Evolutionary conservation across 2,329 filamentous ascomycete species (phyloP), one percentile per base, ranked within the genome.

Genomic region (Colletotrichum gigasporum): DNA sequence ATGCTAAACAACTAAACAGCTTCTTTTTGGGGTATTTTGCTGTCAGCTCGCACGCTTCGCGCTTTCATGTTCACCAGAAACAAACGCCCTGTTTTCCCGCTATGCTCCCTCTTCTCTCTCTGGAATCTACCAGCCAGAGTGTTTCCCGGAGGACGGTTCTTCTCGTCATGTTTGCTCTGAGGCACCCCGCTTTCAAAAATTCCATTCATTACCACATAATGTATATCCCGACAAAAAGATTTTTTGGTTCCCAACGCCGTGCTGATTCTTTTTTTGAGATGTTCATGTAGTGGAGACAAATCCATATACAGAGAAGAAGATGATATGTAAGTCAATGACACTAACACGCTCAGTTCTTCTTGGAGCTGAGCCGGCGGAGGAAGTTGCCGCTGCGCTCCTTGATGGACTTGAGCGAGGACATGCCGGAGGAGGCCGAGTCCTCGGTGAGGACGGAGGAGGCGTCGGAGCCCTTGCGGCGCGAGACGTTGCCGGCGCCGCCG

Each of bases 391-490:
- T 69, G 22, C 62, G 56, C 34, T 62, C 14, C 57, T 65, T 65
- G 14, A 65, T 47, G 7, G 56, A 65, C 50, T 65, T 65, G 62
- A 65, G 56, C 11, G 62, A 65, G 4, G 61, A 61, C 9, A 18
- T 28, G 10, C 48, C 42, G 14, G 41, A 54, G 12, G 74, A 72
- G 39, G 68, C 66, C 4, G 73, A 73, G 45, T 62, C 67, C 2
- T 69, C 65, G 69, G 74, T 78, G 35, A 59, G 65, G 68, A 90
- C 85, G 76, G 88, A 82, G 56, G 84, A 79, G 70, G 82, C 78
- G 68, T 83, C 82, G 57, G 85, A 79, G 62, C 83, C 79, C 74
- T 90, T 88, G 79, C 90, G 88, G 75, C 90, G 88, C 75, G 91
- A 90, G 60, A 85, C 80, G 76, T 89, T 90, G 69, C 87, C 87